Evolutionary conservation across 108 stramenopile genomes (phyloP), one percentile per base, ranked within the genome.

Genomic region (Cylindrotheca closterium): DNA sequence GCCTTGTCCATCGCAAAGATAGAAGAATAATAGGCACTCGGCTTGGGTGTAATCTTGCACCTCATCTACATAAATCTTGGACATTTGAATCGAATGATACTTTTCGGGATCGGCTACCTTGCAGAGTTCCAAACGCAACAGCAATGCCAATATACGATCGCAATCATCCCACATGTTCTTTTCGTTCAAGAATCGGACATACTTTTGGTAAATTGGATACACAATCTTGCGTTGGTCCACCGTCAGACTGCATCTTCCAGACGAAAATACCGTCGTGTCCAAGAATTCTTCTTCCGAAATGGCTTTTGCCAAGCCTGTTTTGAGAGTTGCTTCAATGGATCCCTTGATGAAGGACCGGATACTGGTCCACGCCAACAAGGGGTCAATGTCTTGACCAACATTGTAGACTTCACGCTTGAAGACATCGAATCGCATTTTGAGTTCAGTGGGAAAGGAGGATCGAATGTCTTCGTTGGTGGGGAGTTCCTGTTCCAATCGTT

Each of bases 261-360:
- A 57, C 31, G 77, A 77, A 21, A 81, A 66, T 46, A 25, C 27
- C 3, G 30, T 15, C 27, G 10, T 12, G 8, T 32, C 47, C 50
- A 82, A n/a, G 46, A 79, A 87, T 30, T 79, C 49, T 22, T 77
- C 78, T 17, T 67, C 30, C 27, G 71, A 34, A 15, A 87, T 46
- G 28, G 63, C 30, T 19, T 15, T 15, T 10, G 37, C 37, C 7
- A 30, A 12, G 12, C 59, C 47, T 0, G 42, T 51, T 10, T 67
- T 55, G 23, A 69, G n/a, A 7, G 37, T 61, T 47, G 86, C 86
- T 49, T 82, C 82, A 24, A 80, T 75, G 4, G 82, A 83, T 33
- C 86, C 86, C 47, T 87, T 87, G 45, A 87, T 56, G 59, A 82
- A 82, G 8, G 74, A 71, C 25, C 75, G 65, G 63, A 87, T 87